Conservation (phyloP, 495 filamentous ascomycete species). For the Entonaema liquescens region DNA sequence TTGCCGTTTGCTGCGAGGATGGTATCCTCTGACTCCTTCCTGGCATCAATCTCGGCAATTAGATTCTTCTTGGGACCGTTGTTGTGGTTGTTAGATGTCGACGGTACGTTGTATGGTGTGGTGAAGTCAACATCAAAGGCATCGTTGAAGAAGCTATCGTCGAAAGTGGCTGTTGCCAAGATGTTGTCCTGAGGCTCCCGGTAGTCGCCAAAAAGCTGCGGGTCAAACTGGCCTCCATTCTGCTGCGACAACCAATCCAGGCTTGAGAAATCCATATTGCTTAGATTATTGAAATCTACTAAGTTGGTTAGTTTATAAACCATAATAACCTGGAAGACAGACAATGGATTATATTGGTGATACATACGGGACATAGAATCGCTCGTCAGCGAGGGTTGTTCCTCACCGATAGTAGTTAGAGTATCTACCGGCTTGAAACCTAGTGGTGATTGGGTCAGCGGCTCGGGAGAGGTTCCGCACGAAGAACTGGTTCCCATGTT, state of each 20-base stretch:
- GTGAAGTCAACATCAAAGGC: constrained; percentile 82
- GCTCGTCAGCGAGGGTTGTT: constrained; percentile 49
- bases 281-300: constrained; percentile 48
- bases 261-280: constrained; percentile 51
- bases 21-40: constrained; percentile 74
- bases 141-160: constrained; percentile 88
- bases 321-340: not conserved
- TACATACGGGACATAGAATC: constrained; percentile 48
- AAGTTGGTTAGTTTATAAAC: constrained; percentile 18
- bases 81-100: constrained; percentile 32
- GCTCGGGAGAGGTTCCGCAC: constrained; percentile 71
- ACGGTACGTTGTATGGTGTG: constrained; percentile 73
- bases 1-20: constrained; percentile 64
- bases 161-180: constrained; percentile 64
- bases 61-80: constrained; percentile 69
- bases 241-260: constrained; percentile 85
- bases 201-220: constrained; percentile 91
- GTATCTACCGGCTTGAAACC: constrained; percentile 69
- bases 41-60: constrained; percentile 75
- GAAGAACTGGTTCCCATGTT: constrained; percentile 74
- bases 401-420: constrained; percentile 65
- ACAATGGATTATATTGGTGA: not conserved
- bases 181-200: constrained; percentile 86
- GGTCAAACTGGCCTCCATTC: constrained; percentile 89
- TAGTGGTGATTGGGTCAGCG: constrained; percentile 61